Base-by-base conservation (phyloP, 2,329 filamentous ascomycete genomes). In the Epichloe typhina region DNA sequence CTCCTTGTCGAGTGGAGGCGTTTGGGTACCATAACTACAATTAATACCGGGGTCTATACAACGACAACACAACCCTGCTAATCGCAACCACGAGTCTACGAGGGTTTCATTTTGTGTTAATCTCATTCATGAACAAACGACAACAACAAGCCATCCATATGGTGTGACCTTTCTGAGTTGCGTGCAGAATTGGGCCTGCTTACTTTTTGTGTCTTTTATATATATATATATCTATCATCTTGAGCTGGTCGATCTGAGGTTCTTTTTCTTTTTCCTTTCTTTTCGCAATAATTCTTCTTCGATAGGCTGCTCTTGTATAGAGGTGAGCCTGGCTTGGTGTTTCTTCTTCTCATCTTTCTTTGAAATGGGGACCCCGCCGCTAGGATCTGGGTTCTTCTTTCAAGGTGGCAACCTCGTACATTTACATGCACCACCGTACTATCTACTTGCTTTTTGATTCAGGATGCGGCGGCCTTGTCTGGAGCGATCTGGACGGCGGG, bases 51-150 rank as follows among this genome's bases (percentile, higher is more conserved):
- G 50, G 50, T 39, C n/a, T 33, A 50, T 38, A 54, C 26, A 43
- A 45, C 52, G 52, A 42, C 46, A 35, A 23, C 35, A 46, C 51
- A 49, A 52, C 17, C 46, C 23, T 42, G 23, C 26, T 58, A 58
- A 58, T 58, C 59, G 58, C 61, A 61, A 53, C 58, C 60, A 64
- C 59, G 62, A 64, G 59, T 60, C 59, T 63, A 68, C 58, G 65
- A 67, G 60, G 23, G 12, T 35, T 47, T 43, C 23, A 19, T 33
- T n/a, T 46, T 21, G 7, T 9, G 26, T 31, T 8, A 6, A 19
- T 38, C 45, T 15, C 43, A 17, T 19, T 45, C 17, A 45, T 6
- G 42, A 45, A 35, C 26, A 12, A 44, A 17, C 31, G 42, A 31
- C 42, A 33, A 17, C 8, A 45, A 35, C n/a, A n/a, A n/a, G n/a